phyloP scores from a whole-genome alignment of 495 filamentous ascomycete genomes.

The Penicillium nucicola region DNA sequence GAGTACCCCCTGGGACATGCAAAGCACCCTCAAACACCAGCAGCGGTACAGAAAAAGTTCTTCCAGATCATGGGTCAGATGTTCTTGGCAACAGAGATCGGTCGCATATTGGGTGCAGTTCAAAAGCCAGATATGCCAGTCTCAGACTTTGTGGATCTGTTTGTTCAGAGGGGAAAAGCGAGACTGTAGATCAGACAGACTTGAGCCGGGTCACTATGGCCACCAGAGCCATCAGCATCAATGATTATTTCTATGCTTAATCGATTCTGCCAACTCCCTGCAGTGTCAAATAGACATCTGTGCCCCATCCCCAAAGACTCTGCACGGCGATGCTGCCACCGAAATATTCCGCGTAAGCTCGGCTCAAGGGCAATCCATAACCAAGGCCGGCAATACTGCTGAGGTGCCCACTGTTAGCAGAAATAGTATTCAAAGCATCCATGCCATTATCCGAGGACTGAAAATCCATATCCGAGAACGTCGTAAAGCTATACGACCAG shows the following conservation, averaged over 20 bases:
- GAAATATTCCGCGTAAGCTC: conserved; percentile 98
- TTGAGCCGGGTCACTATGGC: too few species aligned
- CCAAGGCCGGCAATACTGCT: conserved; percentile 88
- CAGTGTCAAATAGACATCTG: conserved; percentile 76
- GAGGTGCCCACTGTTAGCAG: conserved; percentile 58
- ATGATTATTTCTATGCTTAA: conserved; percentile 7
- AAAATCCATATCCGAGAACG: conserved; percentile 69
- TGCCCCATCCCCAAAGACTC: conserved; percentile 93
- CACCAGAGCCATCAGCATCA: too few species aligned
- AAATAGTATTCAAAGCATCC: conserved; percentile 72
- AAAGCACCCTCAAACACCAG: conserved; percentile 70
- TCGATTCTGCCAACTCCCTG: conserved; percentile 77
- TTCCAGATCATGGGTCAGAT: conserved; percentile 68
- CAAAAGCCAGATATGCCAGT: conserved; percentile 57
- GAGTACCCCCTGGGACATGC: conserved; percentile 82
- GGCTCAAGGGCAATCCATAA: conserved; percentile 86
- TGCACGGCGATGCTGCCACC: conserved; percentile 93
- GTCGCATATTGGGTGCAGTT: conserved; percentile 61
- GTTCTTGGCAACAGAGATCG: conserved; percentile 58
- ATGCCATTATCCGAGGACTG: conserved; percentile 40
- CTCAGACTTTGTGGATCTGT: conserved; percentile 78
- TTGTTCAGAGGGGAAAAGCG: conserved; percentile 6
- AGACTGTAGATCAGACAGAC: conserved; percentile 6
- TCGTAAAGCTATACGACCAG: conserved; percentile 96
- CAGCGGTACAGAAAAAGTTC: conserved; percentile 73